Evolutionary conservation across 2,329 filamentous ascomycete species (phyloP), one percentile per base, ranked within the genome.

Genomic region (Scytalidium sp.): DNA sequence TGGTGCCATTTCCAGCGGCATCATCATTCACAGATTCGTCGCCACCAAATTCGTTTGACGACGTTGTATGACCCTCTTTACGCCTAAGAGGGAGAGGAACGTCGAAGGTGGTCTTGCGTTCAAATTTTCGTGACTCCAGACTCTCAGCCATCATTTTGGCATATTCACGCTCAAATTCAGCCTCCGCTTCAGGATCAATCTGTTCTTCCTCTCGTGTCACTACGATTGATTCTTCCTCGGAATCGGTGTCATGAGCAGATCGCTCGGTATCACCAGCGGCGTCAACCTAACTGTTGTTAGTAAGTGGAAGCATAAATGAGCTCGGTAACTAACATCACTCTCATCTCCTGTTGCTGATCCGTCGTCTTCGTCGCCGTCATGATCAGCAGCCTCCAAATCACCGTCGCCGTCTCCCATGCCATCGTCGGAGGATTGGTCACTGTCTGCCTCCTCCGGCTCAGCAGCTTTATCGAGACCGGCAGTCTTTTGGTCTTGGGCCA

Each of bases 121-220:
- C 94, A 59, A 96, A 96, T 62, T 96, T 97, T 60, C 94, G 84
- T 3, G 93, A 95, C 59, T 99, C 94, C 61, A 96, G 75, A 71
- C 93, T 97, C 69, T 99, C 94, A 45, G 92, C 83, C 93, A 99
- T 97, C 83, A 99, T 88, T 70, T 96, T 97, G 32, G 94, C 92
- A 67, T 96, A 94, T 70, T 97, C 94, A 60, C 93, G 89, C 65
- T 99, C 95, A 66, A 99, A 99, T 40, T 99, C 94, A 6, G 93
- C 94, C 64, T 99, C 94, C 39, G 87, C 90, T 70, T 97, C 92
- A 0, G 93, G 92, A 58, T 99, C 92, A 50, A 92, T 80, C 60
- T 93, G 83, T 65, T 97, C 90, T 67, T 96, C 89, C 63, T 93
- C 87, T 52, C 92, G 85, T 41, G 90, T 95, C 43, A 99, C 93